Conservation (phyloP, 129 eudicot species). For the Erigeron canadensis region DNA sequence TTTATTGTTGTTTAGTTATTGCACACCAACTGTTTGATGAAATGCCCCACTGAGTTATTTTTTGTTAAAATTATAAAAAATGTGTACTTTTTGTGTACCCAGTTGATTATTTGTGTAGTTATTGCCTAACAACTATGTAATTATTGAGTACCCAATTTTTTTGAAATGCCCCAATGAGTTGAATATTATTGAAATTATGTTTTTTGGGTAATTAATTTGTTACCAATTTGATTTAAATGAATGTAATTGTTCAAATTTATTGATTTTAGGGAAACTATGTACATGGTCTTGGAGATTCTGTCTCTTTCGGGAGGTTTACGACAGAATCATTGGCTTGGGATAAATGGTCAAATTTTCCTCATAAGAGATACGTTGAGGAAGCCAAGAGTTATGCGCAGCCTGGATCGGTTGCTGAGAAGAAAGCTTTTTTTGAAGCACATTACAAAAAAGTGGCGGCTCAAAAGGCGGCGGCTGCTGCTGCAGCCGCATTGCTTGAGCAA, state of each 20-base stretch:
- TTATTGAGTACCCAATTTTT: not conserved
- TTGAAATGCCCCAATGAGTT: slow-evolving; percentile 11
- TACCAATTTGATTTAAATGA: not conserved
- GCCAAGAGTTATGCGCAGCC: slow-evolving; percentile 83
- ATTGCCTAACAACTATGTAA: not conserved
- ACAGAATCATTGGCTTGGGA: slow-evolving; percentile 89
- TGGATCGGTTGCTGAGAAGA: slow-evolving; percentile 91
- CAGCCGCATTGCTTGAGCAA: slow-evolving; percentile 68
- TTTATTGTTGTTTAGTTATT: not conserved
- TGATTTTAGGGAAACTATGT: slow-evolving; percentile 53
- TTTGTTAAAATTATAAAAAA: not conserved
- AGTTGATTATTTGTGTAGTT: not conserved
- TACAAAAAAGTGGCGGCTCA: slow-evolving; percentile 85
- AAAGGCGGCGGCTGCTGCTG: slow-evolving; percentile 55
- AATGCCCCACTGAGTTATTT: slow-evolving; percentile 18
- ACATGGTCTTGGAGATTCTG: slow-evolving; percentile 66
- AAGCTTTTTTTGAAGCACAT: slow-evolving; percentile 96
- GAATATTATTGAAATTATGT: slow-evolving; percentile 1
- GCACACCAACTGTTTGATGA: slow-evolving; percentile 17
- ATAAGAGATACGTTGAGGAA: slow-evolving; percentile 80
- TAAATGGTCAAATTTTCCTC: slow-evolving; percentile 74
- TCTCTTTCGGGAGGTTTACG: slow-evolving; percentile 83
- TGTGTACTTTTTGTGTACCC: not conserved
- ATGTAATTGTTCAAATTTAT: not conserved
- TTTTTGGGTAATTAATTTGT: slow-evolving; percentile 11